Evolutionary conservation across 257 asterid species (phyloP), one percentile per base, ranked within the genome.

Genomic region (Gentiana dahurica): DNA sequence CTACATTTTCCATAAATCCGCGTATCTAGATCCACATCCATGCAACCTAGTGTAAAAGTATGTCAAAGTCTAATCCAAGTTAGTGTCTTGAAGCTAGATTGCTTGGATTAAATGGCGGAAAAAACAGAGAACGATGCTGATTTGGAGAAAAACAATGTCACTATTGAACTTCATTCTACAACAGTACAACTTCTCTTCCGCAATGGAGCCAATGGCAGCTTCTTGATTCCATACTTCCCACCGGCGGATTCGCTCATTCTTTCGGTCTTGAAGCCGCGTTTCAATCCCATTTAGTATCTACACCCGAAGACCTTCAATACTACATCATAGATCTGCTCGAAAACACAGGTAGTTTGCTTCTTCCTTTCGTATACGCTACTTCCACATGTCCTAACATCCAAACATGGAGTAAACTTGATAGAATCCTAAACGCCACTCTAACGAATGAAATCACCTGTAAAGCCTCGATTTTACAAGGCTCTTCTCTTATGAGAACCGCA

Each of bases 171-270:
- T 71, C 39, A 57, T 12, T 53, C 69, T 24, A 24, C 24, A 24
- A 24, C 24, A 24, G 24, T 2, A 15, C 54, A 44, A 67, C 55
- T 51, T 73, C 84, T 49, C 65, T 68, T 34, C 76, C 60, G 39
- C 77, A 63, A 38, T 92, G 98, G 98, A 80, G 86, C 66, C 94
- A 87, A 61, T 92, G 98, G 97, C 97, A 92, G 43, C 74, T 92
- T 43, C 63, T 92, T 9, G 98, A 92, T 71, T 92, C 98, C 6
- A 66, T 87, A 15, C 98, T 92, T 50, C 95, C 98, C 1, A 92
- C 97, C 0, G 98, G 98, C 36, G 98, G 98, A 46, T 92, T 92
- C 51, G 99, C 99, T 66, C 99, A 92, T 71, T 92, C 99, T 2
- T 75, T 72, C 32, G 99, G 99, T 43, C 89, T 92, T 2, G 99